phyloP scores from a whole-genome alignment of 1,284 basidiomycete genomes.

The Lentinula novae-zelandiae region DNA sequence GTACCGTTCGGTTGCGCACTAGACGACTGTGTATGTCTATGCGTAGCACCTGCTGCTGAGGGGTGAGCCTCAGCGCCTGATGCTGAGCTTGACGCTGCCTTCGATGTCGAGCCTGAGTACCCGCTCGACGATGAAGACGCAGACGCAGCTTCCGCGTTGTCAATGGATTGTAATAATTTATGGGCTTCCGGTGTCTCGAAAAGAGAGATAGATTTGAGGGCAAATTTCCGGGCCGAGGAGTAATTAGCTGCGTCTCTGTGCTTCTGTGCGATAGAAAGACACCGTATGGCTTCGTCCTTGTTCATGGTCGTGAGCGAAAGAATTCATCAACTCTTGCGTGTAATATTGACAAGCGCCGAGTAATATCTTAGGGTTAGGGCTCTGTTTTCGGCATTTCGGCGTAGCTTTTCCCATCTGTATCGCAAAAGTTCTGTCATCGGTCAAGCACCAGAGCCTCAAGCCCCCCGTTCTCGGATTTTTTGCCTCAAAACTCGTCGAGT shows the following conservation, averaged over 20 bases:
- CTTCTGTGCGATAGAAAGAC: constrained; percentile 73
- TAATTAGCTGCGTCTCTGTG: constrained; percentile 72
- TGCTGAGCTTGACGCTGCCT: constrained; percentile 31
- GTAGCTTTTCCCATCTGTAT: neutral
- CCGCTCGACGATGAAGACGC: constrained; percentile 21
- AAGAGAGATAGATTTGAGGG: constrained; percentile 84
- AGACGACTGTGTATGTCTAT: constrained; percentile 39
- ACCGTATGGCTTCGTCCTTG: constrained; percentile 84
- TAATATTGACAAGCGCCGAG: neutral
- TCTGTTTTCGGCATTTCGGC: constrained; percentile 3
- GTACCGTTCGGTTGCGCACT: constrained; percentile 41
- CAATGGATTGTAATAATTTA: constrained; percentile 64
- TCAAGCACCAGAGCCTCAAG: neutral
- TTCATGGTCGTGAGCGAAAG: constrained; percentile 59
- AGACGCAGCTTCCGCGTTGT: constrained; percentile 42
- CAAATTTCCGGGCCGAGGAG: constrained; percentile 83
- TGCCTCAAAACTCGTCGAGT: constrained; percentile 34
- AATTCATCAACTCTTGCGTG: constrained; percentile 5
- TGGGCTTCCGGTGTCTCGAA: constrained; percentile 80
- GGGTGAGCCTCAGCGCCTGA: constrained; percentile 61
- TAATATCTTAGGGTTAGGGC: constrained; percentile 19
- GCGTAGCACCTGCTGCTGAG: constrained; percentile 63
- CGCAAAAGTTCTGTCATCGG: neutral
- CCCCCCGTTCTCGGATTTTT: constrained; percentile 19
- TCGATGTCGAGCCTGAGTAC: constrained; percentile 19